Conservation (phyloP, 768 basidiomycete species). For the Termitomyces sp. region DNA sequence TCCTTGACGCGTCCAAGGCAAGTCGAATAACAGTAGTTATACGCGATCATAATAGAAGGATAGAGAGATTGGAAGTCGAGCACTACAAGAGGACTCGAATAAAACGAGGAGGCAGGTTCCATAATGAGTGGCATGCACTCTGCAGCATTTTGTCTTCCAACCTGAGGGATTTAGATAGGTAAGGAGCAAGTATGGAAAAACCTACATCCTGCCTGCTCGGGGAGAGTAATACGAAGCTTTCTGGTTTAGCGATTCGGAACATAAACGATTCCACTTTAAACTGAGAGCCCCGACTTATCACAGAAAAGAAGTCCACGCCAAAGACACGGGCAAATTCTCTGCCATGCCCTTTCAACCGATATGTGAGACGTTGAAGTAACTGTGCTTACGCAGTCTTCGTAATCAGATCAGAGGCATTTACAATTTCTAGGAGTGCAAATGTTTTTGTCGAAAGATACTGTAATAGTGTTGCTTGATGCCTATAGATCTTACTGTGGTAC, state of each 20-base stretch:
- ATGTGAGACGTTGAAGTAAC: not conserved
- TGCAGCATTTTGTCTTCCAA: constrained; percentile 92
- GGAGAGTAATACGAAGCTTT: constrained; percentile 85
- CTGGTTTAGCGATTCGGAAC: constrained; percentile 96
- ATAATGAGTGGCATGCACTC: constrained; percentile 95
- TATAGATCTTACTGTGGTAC: constrained; percentile 57
- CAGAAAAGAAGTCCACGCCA: constrained; percentile 95
- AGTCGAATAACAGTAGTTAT: constrained; percentile 97
- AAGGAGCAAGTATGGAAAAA: not conserved
- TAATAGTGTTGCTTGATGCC: constrained; percentile 50
- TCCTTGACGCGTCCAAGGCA: constrained; percentile 84
- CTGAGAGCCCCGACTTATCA: constrained; percentile 91
- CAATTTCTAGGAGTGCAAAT: constrained; percentile 66
- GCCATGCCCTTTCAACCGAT: not conserved
- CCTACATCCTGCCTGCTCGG: constrained; percentile 82
- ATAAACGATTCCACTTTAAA: constrained; percentile 99
- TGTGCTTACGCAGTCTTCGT: constrained; percentile 82
- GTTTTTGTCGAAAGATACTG: constrained; percentile 63
- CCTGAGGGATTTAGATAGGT: constrained; percentile 39
- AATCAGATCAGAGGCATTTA: constrained; percentile 76
- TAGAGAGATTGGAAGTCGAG: constrained; percentile 97
- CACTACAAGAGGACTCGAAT: constrained; percentile 87
- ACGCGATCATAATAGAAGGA: constrained; percentile 97
- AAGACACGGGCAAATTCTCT: constrained; percentile 98
- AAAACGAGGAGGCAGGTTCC: constrained; percentile 92